Evolutionary conservation across 768 basidiomycete species (phyloP), one percentile per base, ranked within the genome.

Genomic region (Termitomyces sp.): DNA sequence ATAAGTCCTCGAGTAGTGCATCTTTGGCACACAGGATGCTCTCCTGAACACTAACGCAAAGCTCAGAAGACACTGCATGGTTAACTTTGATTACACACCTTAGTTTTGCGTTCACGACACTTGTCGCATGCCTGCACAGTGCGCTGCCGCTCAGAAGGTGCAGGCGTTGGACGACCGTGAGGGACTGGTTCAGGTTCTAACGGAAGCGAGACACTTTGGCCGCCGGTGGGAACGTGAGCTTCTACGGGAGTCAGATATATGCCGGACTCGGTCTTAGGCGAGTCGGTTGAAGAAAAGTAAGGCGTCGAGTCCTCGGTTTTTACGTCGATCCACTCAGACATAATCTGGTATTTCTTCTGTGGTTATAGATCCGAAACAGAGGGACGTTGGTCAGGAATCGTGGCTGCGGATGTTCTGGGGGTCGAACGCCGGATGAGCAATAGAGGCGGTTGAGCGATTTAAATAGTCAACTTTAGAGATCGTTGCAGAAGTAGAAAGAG

Each of bases 61-160:
- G 41, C 30, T 34, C 20, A 59, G 33, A 22, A 36, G 22, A 39
- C 53, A 30, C 33, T 15, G 24, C 37, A 50, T 15, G 34, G 30
- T 31, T 31, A 34, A 12, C 3, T 6, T 4, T 6, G 22, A 11
- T 30, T 41, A 58, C 73, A 41, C 59, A 81, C 84, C 75, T 84
- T 84, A 8, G 81, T 82, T 70, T 85, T 85, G 27, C 83, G 74
- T 58, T 79, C 77, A 18, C 83, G 72, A 65, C 83, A 85, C 65
- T 81, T 81, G 58, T 81, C 78, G 64, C 83, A 85, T 22, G 83
- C 83, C 58, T 81, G 80, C 0, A 76, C 70, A 16, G 80, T 82
- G 34, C 81, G 73, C 58, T 79, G 77, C 48, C 76, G 73, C 58
- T 69, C 67, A 48, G 65, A 59, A 6, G 70, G 67, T 15, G 66